Conservation (phyloP, 2,329 filamentous ascomycete species). For the Xenosphaeropsis pyriputrescens region DNA sequence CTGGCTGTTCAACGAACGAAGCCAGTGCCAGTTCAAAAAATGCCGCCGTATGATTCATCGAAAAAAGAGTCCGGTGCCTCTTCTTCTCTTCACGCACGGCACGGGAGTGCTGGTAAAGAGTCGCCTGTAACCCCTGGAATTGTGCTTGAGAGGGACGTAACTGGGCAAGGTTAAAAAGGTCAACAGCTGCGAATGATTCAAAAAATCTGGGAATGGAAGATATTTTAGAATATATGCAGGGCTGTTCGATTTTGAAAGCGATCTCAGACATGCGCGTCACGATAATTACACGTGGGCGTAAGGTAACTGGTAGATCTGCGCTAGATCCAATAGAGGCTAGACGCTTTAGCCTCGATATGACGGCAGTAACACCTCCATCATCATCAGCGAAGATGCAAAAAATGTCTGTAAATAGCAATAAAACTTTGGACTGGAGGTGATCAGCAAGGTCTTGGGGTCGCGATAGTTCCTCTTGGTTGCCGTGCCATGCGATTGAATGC, state of each 20-base stretch:
- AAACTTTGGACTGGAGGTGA: conserved; percentile 5
- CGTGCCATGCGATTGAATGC: conserved; percentile 4
- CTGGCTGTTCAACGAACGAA: conserved; percentile 2
- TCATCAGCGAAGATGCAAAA: conserved; percentile 13
- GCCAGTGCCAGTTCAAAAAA: conserved; percentile 7
- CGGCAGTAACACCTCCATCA: conserved; percentile 6
- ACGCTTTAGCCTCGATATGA: conserved; percentile 5
- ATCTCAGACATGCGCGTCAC: conserved; percentile 4
- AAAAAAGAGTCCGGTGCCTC: conserved; percentile 7
- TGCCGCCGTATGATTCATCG: conserved; percentile 4
- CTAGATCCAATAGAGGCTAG: conserved; percentile 7
- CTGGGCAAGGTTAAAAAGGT: conserved; percentile 5
- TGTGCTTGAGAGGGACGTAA: neutral
- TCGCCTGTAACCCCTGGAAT: conserved; percentile 3
- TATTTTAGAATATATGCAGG: conserved; percentile 4
- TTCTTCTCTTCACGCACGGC: conserved; percentile 3
- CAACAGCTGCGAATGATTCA: conserved; percentile 5
- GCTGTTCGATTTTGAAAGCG: conserved; percentile 3
- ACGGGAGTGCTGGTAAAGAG: conserved; percentile 5
- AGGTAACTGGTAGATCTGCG: conserved; percentile 6
- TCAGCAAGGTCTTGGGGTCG: conserved; percentile 3
- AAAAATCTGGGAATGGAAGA: conserved; percentile 4
- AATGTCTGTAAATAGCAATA: conserved; percentile 11
- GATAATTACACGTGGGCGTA: conserved; percentile 5
- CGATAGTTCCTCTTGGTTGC: conserved; percentile 1